These are phyloP conservation scores for Paracoccidioides lutzii DNA, from an alignment of 2,329 filamentous ascomycete species.

Conservation along the genomic window DNA sequence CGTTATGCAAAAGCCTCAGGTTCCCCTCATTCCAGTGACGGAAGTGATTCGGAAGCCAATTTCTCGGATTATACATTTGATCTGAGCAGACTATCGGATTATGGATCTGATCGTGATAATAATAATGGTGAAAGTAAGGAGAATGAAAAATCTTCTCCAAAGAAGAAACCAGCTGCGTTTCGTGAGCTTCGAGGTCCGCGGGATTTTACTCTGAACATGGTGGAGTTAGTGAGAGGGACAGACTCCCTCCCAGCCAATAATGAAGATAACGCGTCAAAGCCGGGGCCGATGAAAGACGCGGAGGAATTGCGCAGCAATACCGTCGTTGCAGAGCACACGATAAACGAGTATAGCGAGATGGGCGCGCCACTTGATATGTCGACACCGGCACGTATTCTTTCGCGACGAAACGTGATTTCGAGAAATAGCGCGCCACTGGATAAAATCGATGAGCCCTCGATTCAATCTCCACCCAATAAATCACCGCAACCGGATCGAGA, in stretches of 20 bases:
- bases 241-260: conserved; percentile 5
- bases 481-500: not conserved
- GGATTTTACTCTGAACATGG: conserved; percentile 32
- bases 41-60: conserved; percentile 25
- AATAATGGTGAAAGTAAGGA: conserved; percentile 8
- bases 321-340: conserved; percentile 20
- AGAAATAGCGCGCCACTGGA: conserved; percentile 22
- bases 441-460: conserved; percentile 23
- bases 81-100: conserved; percentile 25
- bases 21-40: conserved; percentile 17
- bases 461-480: conserved; percentile 7
- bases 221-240: conserved; percentile 25
- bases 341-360: conserved; percentile 30
- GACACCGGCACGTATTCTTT: conserved; percentile 29
- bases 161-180: conserved; percentile 19
- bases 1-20: conserved; percentile 11
- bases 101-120: conserved; percentile 12
- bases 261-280: conserved; percentile 7
- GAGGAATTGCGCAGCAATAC: conserved; percentile 13
- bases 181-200: conserved; percentile 30
- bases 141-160: conserved; percentile 14
- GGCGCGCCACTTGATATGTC: conserved; percentile 33
- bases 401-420: conserved; percentile 12
- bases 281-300: conserved; percentile 5
- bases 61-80: conserved; percentile 30